Base-by-base conservation (phyloP, 2,329 filamentous ascomycete genomes). In the Colletotrichum spinosum region DNA sequence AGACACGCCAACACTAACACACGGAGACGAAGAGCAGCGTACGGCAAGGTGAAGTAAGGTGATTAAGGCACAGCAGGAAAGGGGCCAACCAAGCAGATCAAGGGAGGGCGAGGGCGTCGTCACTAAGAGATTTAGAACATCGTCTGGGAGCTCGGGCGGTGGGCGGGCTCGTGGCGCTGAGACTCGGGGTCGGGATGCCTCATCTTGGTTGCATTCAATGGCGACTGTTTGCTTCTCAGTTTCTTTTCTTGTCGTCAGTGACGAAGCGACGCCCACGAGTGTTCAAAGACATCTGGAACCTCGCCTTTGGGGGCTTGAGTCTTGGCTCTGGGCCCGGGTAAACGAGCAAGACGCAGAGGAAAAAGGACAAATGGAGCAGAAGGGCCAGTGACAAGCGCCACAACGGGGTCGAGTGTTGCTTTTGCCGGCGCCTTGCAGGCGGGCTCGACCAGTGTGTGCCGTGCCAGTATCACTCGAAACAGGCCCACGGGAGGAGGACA, bases 31-130 rank as follows among this genome's bases (percentile, higher is more conserved):
- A 15, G 11, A 17, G 12, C 37, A 17, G n/a, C n/a, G 37, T 34
- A 41, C 39, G 60, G 38, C 49, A 48, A 53, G 61, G 33, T 37
- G 44, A 25, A 50, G 41, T 37, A 41, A 48, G 41, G 33, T 34
- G 17, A 17, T 17, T 17, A 58, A 11, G 17, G 38, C 12, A 46
- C 17, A 49, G 10, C 50, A 49, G 35, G n/a, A 51, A 38, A 17
- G 41, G 42, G 49, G 45, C 25, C 55, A 55, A 35, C 41, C 45
- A 38, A 45, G 35, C 35, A 65, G 62, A 62, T 49, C 57, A 62
- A 65, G 58, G 52, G 52, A 62, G 62, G 39, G 33, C 48, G 52
- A 62, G 35, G 62, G 62, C 62, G 62, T 62, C 62, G 56, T 65
- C 45, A 55, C 58, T 52, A 60, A 56, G 58, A 53, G 25, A 10